Base-by-base conservation (phyloP, 129 eudicot species). In the Artemisia annua region DNA sequence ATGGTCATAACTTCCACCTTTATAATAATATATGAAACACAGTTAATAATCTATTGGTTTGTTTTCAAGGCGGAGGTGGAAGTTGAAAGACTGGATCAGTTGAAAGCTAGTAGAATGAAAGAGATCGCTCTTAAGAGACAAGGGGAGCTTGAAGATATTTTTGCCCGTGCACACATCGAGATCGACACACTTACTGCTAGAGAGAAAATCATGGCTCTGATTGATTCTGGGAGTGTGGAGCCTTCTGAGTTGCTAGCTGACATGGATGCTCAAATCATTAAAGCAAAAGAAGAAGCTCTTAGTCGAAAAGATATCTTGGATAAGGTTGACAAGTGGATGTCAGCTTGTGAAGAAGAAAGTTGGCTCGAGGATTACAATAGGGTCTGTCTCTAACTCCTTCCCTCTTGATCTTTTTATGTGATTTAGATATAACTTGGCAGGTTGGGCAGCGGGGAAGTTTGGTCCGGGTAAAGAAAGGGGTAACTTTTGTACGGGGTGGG, bases 351-450 rank as follows among this genome's bases (percentile, higher is more conserved):
- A 85, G 99, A 95, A 83, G 99, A 95, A 83, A 90, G 97, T 63
- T 95, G 99, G 99, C 99, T 95, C 66, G 99, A 95, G 73, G 99
- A 95, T 72, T 95, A 95, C 81, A 95, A 84, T 18, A 83, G 97
- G 91, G 99, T 95, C 83, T 11, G 57, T 68, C 35, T 83, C 71
- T 54, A 57, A 46, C 43, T 75, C 30, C 39, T 32, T 65, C 19
- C 18, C 8, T 46, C 17, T 11, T 57, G 58, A 13, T 56, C 48
- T 16, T 57, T 18, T 12, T 19, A 55, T 17, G 61, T 62, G 16
- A 48, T 24, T 63, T 7, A 39, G 8, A 39, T 8, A 39, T 1
- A 39, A 39, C 46, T 39, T 39, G 46, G 46, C 46, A 0, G 46
- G 1, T 7, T 7, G 10, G 46, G 46, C 46, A 39, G 46, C 10